Evolutionary conservation across 768 basidiomycete species (phyloP), one percentile per base, ranked within the genome.

Genomic region (Tylopilus sp.): DNA sequence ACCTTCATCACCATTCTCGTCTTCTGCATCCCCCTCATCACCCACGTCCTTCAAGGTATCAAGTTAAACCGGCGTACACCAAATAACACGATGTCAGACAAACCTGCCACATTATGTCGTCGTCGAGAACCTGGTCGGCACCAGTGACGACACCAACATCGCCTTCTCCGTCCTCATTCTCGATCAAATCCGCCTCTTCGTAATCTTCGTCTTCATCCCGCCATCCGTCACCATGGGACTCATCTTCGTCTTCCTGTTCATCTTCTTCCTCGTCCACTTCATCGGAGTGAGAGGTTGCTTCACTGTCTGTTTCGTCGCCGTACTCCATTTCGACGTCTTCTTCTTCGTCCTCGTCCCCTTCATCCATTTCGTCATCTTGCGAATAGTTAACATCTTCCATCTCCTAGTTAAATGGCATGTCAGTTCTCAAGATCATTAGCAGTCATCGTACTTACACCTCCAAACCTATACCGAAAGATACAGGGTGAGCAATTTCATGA

Each of bases 271-370:
- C 86, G 8, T 73, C 82, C 26, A 82, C 84, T 26, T 87, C 87
- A 21, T 84, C 89, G 0, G 84, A 85, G 43, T 82, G 80, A 0
- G 88, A 90, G 2, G 89, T 90, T 46, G 86, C 87, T 54, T 89
- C 89, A 55, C 87, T 91, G 24, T 86, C 88, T 1, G 86, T 86
- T 53, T 86, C 89, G 19, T 91, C 92, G 6, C 82, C 90, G 56
- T 86, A 89, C 43, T 93, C 92, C 84, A 89, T 89, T 40, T 91
- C 91, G 36, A 89, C 86, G 49, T 93, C 92, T 52, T 85, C 87
- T 3, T 88, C 90, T 17, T 86, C 86, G 16, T 84, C 87, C 3
- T 82, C 90, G n/a, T 83, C 89, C 49, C 85, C 87, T 12, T 86
- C 90, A 44, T 86, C 89, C 80, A 90, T 89, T 44, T 83, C 87